Base-by-base conservation (phyloP, 371 early-diverging fungal species). In the Mortierella sp. region DNA sequence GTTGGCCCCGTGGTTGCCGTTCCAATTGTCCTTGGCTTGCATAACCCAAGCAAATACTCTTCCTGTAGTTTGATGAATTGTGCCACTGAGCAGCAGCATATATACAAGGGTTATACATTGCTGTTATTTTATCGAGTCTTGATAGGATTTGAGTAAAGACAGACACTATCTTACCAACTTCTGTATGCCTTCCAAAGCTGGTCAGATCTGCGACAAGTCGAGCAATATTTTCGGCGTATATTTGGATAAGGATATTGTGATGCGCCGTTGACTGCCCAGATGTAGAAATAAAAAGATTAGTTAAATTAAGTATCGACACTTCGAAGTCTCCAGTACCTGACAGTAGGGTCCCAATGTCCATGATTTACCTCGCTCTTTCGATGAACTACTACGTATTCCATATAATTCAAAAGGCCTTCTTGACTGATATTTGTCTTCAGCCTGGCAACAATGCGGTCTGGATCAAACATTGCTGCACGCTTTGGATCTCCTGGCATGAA, bases 321-420 rank as follows among this genome's bases (percentile, higher is more conserved):
- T 59, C 32, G n/a, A 59, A 32, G 28, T 6, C 18, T 32, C 6
- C 59, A n/a, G 43, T 20, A 40, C 32, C 12, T 26, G 35, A 35
- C 6, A 35, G 3, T 35, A 35, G 6, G 4, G 45, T 45, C 45
- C 18, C 45, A 45, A 35, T 35, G 35, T 35, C 3, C 35, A 8
- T 35, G 5, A 24, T n/a, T 55, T 37, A 79, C 80, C 71, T 89
- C 86, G 63, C 89, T 89, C 30, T 86, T 86, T 24, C 86, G 74
- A 5, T 77, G 84, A 12, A 84, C 37, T 0, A 93, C 89, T 0
- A 92, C 73, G 62, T 92, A 88, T 63, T 93, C 93, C 1, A 92
- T 66, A 60, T 92, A 93, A 1, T 69, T 70, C 49, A 85, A 78
- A 32, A 86, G 75, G 0, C 86, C 86, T 18, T 77, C 83, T 4